Evolutionary conservation across 2,329 filamentous ascomycete species (phyloP), one percentile per base, ranked within the genome.

Genomic region (Ophiognomonia clavigignenti-juglandacearum): DNA sequence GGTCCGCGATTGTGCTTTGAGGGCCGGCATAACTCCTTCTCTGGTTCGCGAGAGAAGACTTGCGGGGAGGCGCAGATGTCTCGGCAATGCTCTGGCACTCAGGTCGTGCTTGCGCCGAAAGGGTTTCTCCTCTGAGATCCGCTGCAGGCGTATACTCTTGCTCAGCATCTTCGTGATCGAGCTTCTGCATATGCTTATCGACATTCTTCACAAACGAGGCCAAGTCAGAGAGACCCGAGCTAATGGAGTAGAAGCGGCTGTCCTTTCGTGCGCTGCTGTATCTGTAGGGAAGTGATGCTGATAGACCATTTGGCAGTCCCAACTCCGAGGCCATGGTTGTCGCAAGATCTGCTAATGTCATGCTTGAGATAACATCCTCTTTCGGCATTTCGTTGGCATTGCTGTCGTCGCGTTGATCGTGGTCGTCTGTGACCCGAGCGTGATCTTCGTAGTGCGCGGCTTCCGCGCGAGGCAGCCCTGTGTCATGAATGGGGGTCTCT

Each of bases 161-260:
- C 14, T 42, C 37, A 13, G 31, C 4, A 3, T 32, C 18, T 2
- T 42, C 26, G 14, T 22, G 22, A 6, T 34, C 27, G n/a, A 42
- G 31, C 10, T 39, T 38, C 22, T 52, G 43, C 14, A 52, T 50
- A 14, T 47, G 47, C 13, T 43, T 45, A 36, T 56, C 55, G 18
- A 55, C 47, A n/a, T 51, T 45, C 11, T 56, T 50, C 9, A 58
- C 57, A 26, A 57, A 53, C 9, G 56, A 56, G 6, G 53, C 54
- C 39, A 57, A 45, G 40, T 57, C 55, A 29, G 53, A 50, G 14
- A 57, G 43, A 7, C 54, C 53, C 3, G 54, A 52, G 27, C 54
- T 47, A 11, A 57, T 31, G 10, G 56, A 59, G 35, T 52, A 57
- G 23, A 48, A 46, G 31, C 51, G 54, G 36, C 50, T 54, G 10